Conservation (phyloP, 1,284 basidiomycete genomes). For the Wallemia ichthyophaga region DNA sequence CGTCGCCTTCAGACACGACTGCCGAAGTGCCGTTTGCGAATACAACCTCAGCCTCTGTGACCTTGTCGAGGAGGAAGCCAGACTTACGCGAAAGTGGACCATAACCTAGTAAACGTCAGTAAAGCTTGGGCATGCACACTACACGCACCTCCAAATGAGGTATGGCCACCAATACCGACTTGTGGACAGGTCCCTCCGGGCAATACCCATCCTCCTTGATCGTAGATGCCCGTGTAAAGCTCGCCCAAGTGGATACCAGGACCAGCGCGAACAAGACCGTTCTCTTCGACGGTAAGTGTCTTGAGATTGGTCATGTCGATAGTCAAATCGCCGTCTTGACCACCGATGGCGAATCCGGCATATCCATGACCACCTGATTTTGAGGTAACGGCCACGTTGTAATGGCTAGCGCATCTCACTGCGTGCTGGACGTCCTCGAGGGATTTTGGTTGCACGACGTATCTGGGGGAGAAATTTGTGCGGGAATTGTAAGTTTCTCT, state of each 20-base stretch:
- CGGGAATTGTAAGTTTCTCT: background rate
- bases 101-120: constrained; percentile 1
- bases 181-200: constrained; percentile 6
- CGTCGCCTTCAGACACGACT: constrained; percentile 2
- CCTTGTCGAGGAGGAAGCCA: constrained; percentile 7
- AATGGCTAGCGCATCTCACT: background rate
- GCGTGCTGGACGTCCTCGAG: background rate
- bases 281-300: background rate
- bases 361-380: background rate
- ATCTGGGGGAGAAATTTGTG: background rate
- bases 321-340: background rate
- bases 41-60: constrained; percentile 7
- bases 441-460: background rate
- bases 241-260: background rate
- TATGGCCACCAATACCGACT: constrained; percentile 6
- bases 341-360: background rate
- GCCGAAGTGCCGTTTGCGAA: constrained; percentile 5
- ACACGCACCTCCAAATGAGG: constrained; percentile 6
- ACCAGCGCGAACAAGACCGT: background rate
- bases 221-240: constrained; percentile 4
- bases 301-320: background rate
- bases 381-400: background rate
- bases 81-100: constrained; percentile 6
- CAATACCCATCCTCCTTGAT: constrained; percentile 5
- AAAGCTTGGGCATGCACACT: no score